phyloP scores from a whole-genome alignment of 306 rosid genomes.

The Acacia crassicarpa region DNA sequence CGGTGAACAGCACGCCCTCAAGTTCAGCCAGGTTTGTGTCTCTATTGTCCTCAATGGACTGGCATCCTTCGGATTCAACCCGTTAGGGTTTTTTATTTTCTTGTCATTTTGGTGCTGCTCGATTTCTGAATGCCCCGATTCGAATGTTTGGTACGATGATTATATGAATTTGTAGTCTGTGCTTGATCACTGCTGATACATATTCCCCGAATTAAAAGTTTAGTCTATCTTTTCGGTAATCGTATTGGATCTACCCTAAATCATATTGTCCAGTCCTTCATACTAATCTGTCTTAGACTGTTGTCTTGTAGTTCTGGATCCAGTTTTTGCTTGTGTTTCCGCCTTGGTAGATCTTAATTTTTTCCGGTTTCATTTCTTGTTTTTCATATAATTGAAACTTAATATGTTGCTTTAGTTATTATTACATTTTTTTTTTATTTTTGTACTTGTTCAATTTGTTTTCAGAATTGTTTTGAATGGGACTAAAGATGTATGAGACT shows the following conservation, averaged over 20 bases:
- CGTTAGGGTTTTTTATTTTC: slow-evolving; percentile 1
- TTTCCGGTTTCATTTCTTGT: background rate
- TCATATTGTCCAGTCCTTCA: background rate
- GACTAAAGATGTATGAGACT: background rate
- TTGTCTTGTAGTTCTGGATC: background rate
- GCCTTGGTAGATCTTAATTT: slow-evolving; percentile 7
- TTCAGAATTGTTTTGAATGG: background rate
- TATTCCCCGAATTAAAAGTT: background rate
- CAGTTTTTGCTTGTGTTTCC: background rate
- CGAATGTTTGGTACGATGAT: background rate
- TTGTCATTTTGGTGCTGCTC: background rate
- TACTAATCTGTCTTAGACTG: background rate
- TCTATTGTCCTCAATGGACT: background rate
- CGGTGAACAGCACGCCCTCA: slow-evolving; percentile 91
- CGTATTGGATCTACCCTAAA: background rate
- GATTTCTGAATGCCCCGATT: background rate
- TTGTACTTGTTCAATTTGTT: background rate
- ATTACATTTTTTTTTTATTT: background rate
- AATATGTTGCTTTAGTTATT: background rate
- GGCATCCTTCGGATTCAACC: background rate
- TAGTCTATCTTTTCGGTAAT: background rate
- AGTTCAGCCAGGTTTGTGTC: slow-evolving; percentile 79
- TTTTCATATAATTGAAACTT: background rate
- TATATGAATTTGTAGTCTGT: background rate
- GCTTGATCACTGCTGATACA: background rate